Evolutionary conservation across 768 basidiomycete genomes (phyloP), one percentile per base, ranked within the genome.

Genomic region (Termitomyces titanicus): DNA sequence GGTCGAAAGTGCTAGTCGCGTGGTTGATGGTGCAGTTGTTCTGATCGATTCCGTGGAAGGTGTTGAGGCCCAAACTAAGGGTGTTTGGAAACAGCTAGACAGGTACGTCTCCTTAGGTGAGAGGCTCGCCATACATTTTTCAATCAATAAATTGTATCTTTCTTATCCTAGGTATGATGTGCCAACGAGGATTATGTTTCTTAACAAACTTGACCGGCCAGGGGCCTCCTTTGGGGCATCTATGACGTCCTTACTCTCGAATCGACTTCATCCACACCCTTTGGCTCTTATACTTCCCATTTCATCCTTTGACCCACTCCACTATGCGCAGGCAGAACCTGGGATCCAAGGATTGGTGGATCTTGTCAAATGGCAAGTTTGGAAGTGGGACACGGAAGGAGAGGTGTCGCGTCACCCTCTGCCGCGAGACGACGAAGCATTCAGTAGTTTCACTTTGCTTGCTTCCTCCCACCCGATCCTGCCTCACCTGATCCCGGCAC

Each of bases 21-120:
- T 95, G 15, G 83, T 94, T 4, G 92, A 95, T 59, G 93, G 92
- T 53, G 92, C 92, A 15, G 85, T 95, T 27, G 89, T 95, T 29
- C 70, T 95, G 31, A 82, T 95, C 42, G 92, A 95, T 70, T 89
- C 92, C 0, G 92, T 95, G 0, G 92, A 94, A 70, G 92, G 92
- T 7, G 92, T 94, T 5, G 92, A 94, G 68, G 84, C 90, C 11
- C 92, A 95, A 66, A 95, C 93, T 0, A 87, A 84, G 68, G 90
- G 89, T 39, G 93, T 95, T 43, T 94, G 93, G 93, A 74, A 73
- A 51, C 92, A 95, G 67, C 69, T 94, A 61, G 86, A 93, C 69
- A 83, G 89, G 93, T 93, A 66, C 64, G 70, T 70, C 31, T 47
- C n/a, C 60, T 55, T 46, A 75, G 70, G 68, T 76, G 65, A 74